phyloP scores from a whole-genome alignment of 129 eudicot species.

The Helichrysum umbraculigerum region DNA sequence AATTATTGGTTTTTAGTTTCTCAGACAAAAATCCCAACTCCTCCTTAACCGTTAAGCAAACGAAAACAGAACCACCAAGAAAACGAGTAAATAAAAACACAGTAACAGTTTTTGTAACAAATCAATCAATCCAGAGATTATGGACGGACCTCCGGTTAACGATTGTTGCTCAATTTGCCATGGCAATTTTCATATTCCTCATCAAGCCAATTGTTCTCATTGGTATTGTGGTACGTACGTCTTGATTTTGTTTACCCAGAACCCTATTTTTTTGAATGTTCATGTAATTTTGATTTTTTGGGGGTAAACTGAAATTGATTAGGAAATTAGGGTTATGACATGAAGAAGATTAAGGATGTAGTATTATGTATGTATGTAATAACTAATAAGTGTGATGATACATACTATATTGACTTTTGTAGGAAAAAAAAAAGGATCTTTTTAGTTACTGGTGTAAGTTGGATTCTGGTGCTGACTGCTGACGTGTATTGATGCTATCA shows the following conservation, averaged over 20 bases:
- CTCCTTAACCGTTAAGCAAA: constrained; percentile 9
- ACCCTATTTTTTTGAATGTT: not conserved
- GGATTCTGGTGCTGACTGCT: not conserved
- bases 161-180: constrained; percentile 91
- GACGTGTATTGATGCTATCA: not conserved
- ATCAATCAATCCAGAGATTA: constrained; percentile 17
- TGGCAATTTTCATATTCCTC: constrained; percentile 66
- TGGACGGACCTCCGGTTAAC: constrained; percentile 78
- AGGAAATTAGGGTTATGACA: constrained; percentile 22
- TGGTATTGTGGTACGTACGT: constrained; percentile 86
- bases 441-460: not conserved
- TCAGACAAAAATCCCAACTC: not conserved
- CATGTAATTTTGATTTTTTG: not conserved
- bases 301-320: not conserved
- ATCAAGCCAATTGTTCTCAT: constrained; percentile 95
- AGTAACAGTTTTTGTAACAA: not conserved
- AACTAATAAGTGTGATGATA: not conserved
- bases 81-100: not conserved
- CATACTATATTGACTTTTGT: not conserved
- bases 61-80: not conserved
- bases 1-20: too few species aligned
- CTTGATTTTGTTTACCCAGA: not conserved
- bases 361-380: not conserved
- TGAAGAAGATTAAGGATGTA: constrained; percentile 11
- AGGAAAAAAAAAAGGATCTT: not conserved